Conservation (phyloP, 148 eudicot genomes). For the Talinum fruticosum region DNA sequence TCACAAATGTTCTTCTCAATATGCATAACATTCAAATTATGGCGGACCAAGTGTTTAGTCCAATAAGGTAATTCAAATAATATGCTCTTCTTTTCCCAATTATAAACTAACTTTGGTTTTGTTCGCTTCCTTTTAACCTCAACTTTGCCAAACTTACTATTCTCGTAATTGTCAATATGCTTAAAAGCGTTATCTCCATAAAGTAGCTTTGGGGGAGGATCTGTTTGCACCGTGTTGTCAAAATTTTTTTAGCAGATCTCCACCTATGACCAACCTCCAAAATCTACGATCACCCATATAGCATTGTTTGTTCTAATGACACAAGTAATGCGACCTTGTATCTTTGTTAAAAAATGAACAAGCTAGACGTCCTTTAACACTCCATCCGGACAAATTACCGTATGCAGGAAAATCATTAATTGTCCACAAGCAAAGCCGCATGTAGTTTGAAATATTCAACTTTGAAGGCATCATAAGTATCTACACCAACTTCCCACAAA, state of each 20-base stretch:
- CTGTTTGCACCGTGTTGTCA: neutral
- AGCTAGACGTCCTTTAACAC: neutral
- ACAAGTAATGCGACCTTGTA: neutral
- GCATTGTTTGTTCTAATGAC: neutral
- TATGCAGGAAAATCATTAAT: neutral
- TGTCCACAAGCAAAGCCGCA: neutral
- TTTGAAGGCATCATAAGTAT: neutral
- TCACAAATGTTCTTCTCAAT: conserved; percentile 5
- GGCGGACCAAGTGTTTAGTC: neutral
- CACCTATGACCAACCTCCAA: neutral
- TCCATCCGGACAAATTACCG: neutral
- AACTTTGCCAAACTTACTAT: neutral
- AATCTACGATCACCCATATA: neutral
- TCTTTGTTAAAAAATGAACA: neutral
- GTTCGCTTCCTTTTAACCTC: neutral
- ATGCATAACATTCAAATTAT: neutral
- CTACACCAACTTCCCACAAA: neutral
- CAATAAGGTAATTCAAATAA: conserved; percentile 3
- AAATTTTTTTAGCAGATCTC: neutral
- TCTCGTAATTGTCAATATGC: neutral
- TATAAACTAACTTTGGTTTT: neutral
- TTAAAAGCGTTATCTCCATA: neutral
- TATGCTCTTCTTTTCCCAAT: neutral
- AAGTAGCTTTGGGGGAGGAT: neutral
- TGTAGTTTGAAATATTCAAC: neutral